Conservation (phyloP, 78 protist genomes). For the Monocercomonoides exilis region DNA sequence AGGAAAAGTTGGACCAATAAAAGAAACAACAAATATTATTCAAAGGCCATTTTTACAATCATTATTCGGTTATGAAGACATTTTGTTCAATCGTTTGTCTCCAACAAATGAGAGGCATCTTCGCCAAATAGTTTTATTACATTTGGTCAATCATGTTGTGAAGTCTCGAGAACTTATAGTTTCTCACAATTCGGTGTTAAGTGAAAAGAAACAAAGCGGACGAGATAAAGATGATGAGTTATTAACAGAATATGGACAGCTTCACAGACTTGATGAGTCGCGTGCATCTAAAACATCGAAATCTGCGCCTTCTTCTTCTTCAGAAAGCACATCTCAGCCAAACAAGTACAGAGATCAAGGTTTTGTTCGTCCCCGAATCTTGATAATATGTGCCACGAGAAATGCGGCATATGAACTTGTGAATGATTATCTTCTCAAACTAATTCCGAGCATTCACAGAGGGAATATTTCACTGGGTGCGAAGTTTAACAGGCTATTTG, state of each 20-base stretch:
- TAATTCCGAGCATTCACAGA: not conserved
- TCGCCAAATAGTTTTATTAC: not conserved
- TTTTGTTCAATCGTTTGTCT: not conserved
- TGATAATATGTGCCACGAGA: not conserved
- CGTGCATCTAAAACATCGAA: not conserved
- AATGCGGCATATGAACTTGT: not conserved
- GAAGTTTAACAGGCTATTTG: not conserved
- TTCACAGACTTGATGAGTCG: not conserved
- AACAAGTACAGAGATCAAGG: not conserved
- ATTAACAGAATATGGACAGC: not conserved
- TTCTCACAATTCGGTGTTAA: not conserved
- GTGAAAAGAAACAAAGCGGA: not conserved
- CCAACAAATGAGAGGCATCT: not conserved
- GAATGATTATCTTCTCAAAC: not conserved
- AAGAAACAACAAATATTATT: not conserved
- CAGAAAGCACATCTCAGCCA: not conserved
- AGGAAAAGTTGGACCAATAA: not conserved
- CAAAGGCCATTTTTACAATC: not conserved
- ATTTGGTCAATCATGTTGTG: not conserved
- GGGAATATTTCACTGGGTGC: not conserved
- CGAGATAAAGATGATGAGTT: not conserved
- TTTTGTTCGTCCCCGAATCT: not conserved
- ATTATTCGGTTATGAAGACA: not conserved
- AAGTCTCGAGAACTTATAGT: not conserved
- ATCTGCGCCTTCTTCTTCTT: too few relatives aligned